Percentiles rank a stretch among this genome's conserved stretches.
phyloP scores from a whole-genome alignment of 164 flowering plant species.

The Sextonia rubra region DNA sequence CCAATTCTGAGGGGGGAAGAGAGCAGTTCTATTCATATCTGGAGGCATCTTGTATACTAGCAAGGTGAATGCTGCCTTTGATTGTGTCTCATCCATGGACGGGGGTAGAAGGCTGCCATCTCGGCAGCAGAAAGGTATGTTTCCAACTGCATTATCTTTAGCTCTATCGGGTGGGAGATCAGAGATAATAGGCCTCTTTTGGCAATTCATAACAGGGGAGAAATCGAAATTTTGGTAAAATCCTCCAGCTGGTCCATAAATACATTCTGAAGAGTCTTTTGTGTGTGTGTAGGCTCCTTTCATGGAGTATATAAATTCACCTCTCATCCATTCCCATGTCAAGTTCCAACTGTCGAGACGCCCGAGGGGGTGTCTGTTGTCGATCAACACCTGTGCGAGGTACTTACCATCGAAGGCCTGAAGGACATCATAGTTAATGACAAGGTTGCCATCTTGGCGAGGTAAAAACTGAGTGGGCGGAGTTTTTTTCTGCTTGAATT shows the following conservation, averaged over 20 bases:
- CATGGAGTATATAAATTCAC: slow-evolving; percentile 74
- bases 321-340: slow-evolving; percentile 89
- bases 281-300: slow-evolving; percentile 63
- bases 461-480: slow-evolving; percentile 32
- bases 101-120: slow-evolving; percentile 58
- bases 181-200: slow-evolving; percentile 50
- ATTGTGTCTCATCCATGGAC: slow-evolving; percentile 45
- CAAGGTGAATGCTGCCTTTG: slow-evolving; percentile 57
- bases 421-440: slow-evolving; percentile 50
- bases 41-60: slow-evolving; percentile 69
- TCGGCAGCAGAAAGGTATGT: slow-evolving; percentile 61
- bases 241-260: slow-evolving; percentile 51
- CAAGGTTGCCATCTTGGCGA: slow-evolving; percentile 51
- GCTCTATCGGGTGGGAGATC: slow-evolving; percentile 52
- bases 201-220: slow-evolving; percentile 53
- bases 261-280: slow-evolving; percentile 47
- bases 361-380: slow-evolving; percentile 52
- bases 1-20: slow-evolving; percentile 71
- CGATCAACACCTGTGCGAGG: slow-evolving; percentile 55
- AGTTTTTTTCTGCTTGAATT: slow-evolving; percentile 22
- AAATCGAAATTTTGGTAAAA: slow-evolving; percentile 57
- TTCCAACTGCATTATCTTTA: slow-evolving; percentile 54
- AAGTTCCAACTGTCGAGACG: slow-evolving; percentile 86
- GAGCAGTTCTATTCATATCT: slow-evolving; percentile 54
- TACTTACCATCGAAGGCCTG: slow-evolving; percentile 39